These are phyloP conservation scores for Tillandsia leiboldiana DNA, from an alignment of 176 grass and related monocot genomes.

Conservation along the genomic window DNA sequence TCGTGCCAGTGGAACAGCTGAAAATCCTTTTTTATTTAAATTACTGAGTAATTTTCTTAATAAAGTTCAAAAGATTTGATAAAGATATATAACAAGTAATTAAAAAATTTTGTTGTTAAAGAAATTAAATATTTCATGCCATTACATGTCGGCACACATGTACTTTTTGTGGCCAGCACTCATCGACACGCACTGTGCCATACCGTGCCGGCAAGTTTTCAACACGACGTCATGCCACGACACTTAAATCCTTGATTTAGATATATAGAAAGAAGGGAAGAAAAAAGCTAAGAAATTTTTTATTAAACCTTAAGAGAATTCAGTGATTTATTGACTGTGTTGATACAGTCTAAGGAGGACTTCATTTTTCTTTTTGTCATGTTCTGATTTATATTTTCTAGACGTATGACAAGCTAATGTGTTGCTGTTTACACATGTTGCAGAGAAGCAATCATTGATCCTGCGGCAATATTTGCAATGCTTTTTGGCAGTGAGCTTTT, in stretches of 20 bases:
- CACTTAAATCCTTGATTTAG: neutral
- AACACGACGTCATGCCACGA: too few relatives aligned
- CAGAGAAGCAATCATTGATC: slow-evolving; percentile 94
- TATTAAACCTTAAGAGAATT: neutral
- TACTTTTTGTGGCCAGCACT: too few relatives aligned
- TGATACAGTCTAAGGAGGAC: neutral
- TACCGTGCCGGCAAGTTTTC: too few relatives aligned
- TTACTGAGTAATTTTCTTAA: too few relatives aligned
- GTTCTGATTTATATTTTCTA: neutral
- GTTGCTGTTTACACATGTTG: slow-evolving; percentile 19
- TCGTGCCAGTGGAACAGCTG: too few relatives aligned
- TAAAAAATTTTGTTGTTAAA: too few relatives aligned
- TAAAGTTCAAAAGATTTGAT: too few relatives aligned
- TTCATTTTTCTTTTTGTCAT: neutral
- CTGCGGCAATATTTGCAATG: slow-evolving; percentile 95
- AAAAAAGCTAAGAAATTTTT: neutral
- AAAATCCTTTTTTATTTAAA: too few relatives aligned
- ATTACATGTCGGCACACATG: too few relatives aligned
- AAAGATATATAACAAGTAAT: too few relatives aligned
- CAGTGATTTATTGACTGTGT: neutral
- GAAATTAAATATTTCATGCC: too few relatives aligned
- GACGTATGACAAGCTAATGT: slow-evolving; percentile 11
- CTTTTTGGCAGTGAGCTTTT: slow-evolving; percentile 96
- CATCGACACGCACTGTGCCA: too few relatives aligned
- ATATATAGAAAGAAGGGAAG: neutral